These are phyloP conservation scores for Herpomyces periplanetae DNA, from an alignment of 2,329 filamentous ascomycete species.

Conservation along the genomic window DNA sequence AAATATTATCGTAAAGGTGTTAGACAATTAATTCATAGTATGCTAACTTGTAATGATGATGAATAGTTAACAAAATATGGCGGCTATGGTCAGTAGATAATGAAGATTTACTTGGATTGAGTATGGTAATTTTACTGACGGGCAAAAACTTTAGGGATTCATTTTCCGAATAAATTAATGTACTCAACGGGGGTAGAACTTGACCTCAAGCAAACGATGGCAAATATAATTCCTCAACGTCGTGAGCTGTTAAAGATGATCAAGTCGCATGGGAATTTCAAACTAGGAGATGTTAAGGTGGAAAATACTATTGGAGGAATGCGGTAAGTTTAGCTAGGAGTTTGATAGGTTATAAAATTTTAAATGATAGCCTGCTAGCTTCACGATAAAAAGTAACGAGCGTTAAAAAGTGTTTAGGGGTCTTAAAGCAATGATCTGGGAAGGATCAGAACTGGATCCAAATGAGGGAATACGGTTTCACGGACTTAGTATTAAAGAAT, in stretches of 20 bases:
- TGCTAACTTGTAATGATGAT: too few relatives aligned
- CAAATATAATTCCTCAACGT: constrained; percentile 53
- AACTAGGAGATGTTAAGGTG: constrained; percentile 65
- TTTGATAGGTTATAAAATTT: too few relatives aligned
- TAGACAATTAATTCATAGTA: too few relatives aligned
- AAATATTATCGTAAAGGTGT: too few relatives aligned
- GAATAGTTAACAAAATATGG: too few relatives aligned
- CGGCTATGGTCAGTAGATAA: too few relatives aligned
- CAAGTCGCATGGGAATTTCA: constrained; percentile 43
- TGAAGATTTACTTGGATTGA: too few relatives aligned
- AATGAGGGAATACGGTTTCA: constrained; percentile 96
- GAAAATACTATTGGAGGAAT: constrained; percentile 83
- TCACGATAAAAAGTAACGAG: constrained; percentile 3
- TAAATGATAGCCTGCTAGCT: constrained; percentile 1
- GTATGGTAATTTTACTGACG: too few relatives aligned
- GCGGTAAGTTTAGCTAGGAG: constrained; percentile 14
- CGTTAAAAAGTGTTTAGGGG: constrained; percentile 12
- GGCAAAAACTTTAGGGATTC: too few relatives aligned
- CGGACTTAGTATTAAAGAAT: constrained; percentile 88
- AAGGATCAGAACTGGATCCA: constrained; percentile 78
- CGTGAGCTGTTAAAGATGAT: constrained; percentile 72
- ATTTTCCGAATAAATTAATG: too few relatives aligned
- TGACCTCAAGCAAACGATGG: constrained; percentile 56
- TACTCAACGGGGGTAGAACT: constrained; percentile 43
- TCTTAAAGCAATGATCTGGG: constrained; percentile 93